Conservation (phyloP, 805 yeast genomes). For the Ogataea philodendri region DNA sequence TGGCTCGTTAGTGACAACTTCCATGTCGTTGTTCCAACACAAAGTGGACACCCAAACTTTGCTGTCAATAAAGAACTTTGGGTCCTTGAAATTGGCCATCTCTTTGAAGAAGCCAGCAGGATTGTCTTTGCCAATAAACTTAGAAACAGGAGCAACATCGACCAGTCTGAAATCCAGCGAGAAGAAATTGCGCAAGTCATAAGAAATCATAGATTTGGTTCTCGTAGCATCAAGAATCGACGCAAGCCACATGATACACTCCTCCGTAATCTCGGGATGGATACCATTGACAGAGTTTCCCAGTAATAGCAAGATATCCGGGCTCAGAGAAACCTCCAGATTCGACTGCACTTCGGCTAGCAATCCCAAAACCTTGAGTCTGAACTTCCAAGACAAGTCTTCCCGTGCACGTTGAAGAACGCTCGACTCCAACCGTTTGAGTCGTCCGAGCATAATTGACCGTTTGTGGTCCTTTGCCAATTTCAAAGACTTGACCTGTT, state of each 20-base stretch:
- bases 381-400: conserved; percentile 54
- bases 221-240: conserved; percentile 39
- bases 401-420: conserved; percentile 29
- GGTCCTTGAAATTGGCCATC: conserved; percentile 44
- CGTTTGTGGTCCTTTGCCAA: conserved; percentile 64
- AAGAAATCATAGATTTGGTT: conserved; percentile 24
- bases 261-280: conserved; percentile 65
- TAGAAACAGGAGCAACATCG: conserved; percentile 12
- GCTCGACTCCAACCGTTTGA: conserved; percentile 42
- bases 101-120: conserved; percentile 47
- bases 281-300: conserved; percentile 50
- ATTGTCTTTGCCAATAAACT: conserved; percentile 20
- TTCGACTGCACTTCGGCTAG: conserved; percentile 53
- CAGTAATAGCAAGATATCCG: conserved; percentile 42
- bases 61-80: conserved; percentile 56
- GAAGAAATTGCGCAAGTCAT: conserved; percentile 45
- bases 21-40: conserved; percentile 64
- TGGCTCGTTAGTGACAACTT: conserved; percentile 41
- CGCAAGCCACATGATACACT: conserved; percentile 59
- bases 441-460: conserved; percentile 37
- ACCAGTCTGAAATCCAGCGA: conserved; percentile 32
- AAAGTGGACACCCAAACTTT: conserved; percentile 63
- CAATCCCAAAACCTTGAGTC: conserved; percentile 47
- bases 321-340: conserved; percentile 45
- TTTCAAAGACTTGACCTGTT: conserved; percentile 57